phyloP scores from a whole-genome alignment of 1,284 basidiomycete species.

The Trametes sp. region DNA sequence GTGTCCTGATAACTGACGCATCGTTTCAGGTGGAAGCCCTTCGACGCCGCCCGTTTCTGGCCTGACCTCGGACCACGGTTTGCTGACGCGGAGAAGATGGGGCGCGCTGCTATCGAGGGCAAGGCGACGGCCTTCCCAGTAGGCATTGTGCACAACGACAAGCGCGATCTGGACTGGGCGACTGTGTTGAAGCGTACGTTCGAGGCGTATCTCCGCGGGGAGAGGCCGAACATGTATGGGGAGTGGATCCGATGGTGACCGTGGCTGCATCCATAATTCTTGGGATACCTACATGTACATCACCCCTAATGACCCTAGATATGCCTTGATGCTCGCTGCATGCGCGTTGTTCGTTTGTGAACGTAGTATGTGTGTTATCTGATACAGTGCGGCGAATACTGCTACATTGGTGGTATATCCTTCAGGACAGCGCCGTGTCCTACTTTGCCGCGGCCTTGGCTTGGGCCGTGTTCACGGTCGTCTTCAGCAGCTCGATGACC shows the following conservation, averaged over 20 bases:
- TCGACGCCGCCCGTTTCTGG: slow-evolving; percentile 88
- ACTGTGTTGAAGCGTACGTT: slow-evolving; percentile 93
- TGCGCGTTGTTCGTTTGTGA: background rate
- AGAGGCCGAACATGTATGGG: slow-evolving; percentile 92
- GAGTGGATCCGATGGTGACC: slow-evolving; percentile 79
- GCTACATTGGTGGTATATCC: slow-evolving; percentile 15
- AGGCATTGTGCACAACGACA: slow-evolving; percentile 56
- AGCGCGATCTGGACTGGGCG: slow-evolving; percentile 87
- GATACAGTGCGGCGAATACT: slow-evolving; percentile 17
- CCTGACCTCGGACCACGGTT: slow-evolving; percentile 90
- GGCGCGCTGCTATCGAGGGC: slow-evolving; percentile 48
- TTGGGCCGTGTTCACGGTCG: slow-evolving; percentile 75
- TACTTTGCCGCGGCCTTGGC: slow-evolving; percentile 46
- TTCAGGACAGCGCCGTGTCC: background rate
- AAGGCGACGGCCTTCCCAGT: slow-evolving; percentile 37
- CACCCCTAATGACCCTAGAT: slow-evolving; percentile 10
- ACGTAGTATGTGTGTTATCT: slow-evolving; percentile 11
- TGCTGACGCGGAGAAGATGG: slow-evolving; percentile 71
- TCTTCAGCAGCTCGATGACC: slow-evolving; percentile 80
- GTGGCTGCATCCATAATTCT: background rate
- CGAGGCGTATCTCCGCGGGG: slow-evolving; percentile 87
- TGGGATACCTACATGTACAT: slow-evolving; percentile 12
- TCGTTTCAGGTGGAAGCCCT: slow-evolving; percentile 87
- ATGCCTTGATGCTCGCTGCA: background rate
- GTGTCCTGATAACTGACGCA: background rate